These are phyloP conservation scores for Teunomyces pallodes DNA, from an alignment of 805 yeast species.

Conservation along the genomic window DNA sequence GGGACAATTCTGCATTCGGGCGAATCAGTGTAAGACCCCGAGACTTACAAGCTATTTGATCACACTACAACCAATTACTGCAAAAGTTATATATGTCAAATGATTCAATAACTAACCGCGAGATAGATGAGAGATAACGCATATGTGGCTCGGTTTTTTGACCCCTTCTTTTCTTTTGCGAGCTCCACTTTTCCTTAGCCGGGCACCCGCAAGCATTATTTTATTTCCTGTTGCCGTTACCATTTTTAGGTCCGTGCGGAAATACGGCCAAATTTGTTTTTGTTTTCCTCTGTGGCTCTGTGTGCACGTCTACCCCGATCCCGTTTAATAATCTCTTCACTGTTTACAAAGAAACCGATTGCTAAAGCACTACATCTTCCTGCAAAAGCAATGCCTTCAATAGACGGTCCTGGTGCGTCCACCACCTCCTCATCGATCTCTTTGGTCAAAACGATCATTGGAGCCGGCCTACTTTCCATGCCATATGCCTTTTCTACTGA, in stretches of 20 bases:
- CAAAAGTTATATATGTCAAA: too few relatives aligned
- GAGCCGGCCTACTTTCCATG: conserved; percentile 71
- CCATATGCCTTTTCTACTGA: conserved; percentile 61
- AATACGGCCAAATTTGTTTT: too few relatives aligned
- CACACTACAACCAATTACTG: too few relatives aligned
- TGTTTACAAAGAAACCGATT: too few relatives aligned
- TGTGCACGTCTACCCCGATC: not conserved
- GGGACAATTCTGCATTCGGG: not conserved
- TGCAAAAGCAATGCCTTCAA: conserved; percentile 13
- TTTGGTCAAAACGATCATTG: conserved; percentile 54
- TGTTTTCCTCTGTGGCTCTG: not conserved
- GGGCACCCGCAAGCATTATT: not conserved
- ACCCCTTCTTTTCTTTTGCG: not conserved
- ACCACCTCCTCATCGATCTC: conserved; percentile 56
- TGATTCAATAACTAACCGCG: too few relatives aligned
- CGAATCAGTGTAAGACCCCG: too few relatives aligned
- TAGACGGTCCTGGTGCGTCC: conserved; percentile 42
- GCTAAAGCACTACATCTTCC: not conserved
- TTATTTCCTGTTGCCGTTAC: not conserved
- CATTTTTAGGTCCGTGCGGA: too few relatives aligned
- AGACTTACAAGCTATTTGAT: too few relatives aligned
- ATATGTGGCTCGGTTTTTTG: not conserved
- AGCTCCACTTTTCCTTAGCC: not conserved
- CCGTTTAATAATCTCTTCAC: too few relatives aligned
- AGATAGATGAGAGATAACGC: too few relatives aligned